Evolutionary conservation across 192 early-diverging fungal species (phyloP), one percentile per base, ranked within the genome.

Genomic region (Funneliformis geosporum): DNA sequence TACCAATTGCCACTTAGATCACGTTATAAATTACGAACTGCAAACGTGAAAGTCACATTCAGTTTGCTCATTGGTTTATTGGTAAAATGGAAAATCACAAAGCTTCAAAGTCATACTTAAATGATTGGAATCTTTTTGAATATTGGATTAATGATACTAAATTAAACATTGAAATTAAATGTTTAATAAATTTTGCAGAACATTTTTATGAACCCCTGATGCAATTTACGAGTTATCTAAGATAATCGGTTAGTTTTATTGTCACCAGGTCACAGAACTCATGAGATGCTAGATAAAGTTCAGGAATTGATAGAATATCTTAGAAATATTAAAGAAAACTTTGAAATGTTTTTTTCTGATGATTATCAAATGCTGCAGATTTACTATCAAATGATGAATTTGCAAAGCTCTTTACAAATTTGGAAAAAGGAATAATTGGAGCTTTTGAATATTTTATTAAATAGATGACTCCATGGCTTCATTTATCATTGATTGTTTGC

Each of bases 61-160:
- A 72, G 27, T 72, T 72, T 72, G 44, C 27, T 11, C n/a, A 33
- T 12, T 72, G 43, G 46, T 72, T 72, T 6, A 72, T 72, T 47
- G 21, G 12, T 8, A 27, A 72, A 72, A 25, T 72, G 4, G 46
- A 55, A 23, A 68, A 16, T 67, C 8, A 33, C 40, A 8, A 67
- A 8, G 16, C 25, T 12, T 9, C 65, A 67, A 67, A 39, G n/a
- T n/a, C 11, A 39, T 67, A 21, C 18, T 40, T 68, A 12, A 68
- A 28, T 68, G 33, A 68, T 33, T 67, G 33, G 65, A 7, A 40
- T 39, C 33, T 67, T 16, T 67, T 67, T 67, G 7, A 12, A 16
- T 16, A 6, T 68, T 68, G 66, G 16, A 12, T 68, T 18, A 39
- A 21, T 38, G 38, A 14, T 21, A 18, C 10, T 38, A 68, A 68